phyloP scores from a whole-genome alignment of 179 eudicot species.

The Monotropa hypopitys region DNA sequence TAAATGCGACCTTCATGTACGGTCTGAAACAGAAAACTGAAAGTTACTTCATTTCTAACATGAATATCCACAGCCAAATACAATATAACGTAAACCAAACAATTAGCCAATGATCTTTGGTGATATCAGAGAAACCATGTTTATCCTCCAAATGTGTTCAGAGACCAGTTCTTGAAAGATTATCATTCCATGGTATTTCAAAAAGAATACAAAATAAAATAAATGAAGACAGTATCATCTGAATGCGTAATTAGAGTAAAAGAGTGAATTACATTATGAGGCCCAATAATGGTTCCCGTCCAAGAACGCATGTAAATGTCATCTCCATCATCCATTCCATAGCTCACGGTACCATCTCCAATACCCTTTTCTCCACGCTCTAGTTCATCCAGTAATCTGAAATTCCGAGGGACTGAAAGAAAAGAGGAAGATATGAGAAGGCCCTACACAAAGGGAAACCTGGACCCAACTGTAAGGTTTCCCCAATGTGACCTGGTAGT shows the following conservation, averaged over 20 bases:
- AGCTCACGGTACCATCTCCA: conserved; percentile 62
- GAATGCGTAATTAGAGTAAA: not conserved
- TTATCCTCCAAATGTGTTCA: not conserved
- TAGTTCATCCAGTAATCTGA: conserved; percentile 57
- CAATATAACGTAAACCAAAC: not conserved
- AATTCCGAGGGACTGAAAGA: conserved; percentile 45
- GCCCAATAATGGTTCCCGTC: conserved; percentile 59
- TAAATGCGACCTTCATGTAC: conserved; percentile 68
- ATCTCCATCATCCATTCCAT: conserved; percentile 68
- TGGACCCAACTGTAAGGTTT: too few relatives aligned
- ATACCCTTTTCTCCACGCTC: conserved; percentile 68
- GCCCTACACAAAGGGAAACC: too few relatives aligned
- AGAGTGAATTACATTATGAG: conserved; percentile 36
- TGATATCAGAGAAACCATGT: not conserved
- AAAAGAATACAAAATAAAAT: not conserved
- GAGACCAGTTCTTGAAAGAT: not conserved
- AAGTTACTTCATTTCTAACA: not conserved
- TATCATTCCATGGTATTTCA: too few relatives aligned
- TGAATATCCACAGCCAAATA: not conserved
- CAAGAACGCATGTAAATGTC: conserved; percentile 68
- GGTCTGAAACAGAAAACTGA: conserved; percentile 27
- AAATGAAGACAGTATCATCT: not conserved
- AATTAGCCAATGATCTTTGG: not conserved
- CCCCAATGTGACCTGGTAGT: too few relatives aligned
- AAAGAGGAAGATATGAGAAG: not conserved